Percentiles rank a stretch among this genome's conserved stretches.
These are phyloP conservation scores for Metarhizium robertsii DNA, from an alignment of 2,329 filamentous ascomycete genomes.

Conservation along the genomic window DNA sequence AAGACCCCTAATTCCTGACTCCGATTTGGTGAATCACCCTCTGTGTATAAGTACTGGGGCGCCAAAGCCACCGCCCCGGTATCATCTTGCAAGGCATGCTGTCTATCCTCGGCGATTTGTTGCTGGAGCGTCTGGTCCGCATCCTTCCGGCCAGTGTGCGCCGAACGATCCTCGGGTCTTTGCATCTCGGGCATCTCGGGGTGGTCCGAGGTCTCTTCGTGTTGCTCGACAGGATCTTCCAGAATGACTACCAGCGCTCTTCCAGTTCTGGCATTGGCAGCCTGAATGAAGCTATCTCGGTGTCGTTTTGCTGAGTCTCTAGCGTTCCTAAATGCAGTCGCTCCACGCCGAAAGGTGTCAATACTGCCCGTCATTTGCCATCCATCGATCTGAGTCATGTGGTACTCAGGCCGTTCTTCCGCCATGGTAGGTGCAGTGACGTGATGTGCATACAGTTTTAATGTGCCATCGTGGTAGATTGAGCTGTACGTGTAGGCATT, in stretches of 20 bases:
- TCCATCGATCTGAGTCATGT: conserved; percentile 24
- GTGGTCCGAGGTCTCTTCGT: not conserved
- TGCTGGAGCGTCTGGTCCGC: not conserved
- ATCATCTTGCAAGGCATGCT: not conserved
- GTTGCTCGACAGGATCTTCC: not conserved
- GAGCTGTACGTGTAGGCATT: conserved; percentile 24
- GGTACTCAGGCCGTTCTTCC: conserved; percentile 15
- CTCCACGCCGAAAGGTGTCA: not conserved
- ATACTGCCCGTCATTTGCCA: not conserved
- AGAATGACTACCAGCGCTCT: not conserved
- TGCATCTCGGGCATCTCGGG: no score
- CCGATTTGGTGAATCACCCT: not conserved
- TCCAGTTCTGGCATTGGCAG: not conserved
- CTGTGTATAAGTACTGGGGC: not conserved
- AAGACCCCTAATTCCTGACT: not conserved
- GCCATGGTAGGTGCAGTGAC: conserved; percentile 7
- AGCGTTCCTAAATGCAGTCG: not conserved
- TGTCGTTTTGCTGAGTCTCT: not conserved
- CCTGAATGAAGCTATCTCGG: not conserved
- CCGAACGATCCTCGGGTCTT: not conserved
- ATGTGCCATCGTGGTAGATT: conserved; percentile 25
- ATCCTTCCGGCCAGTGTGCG: not conserved
- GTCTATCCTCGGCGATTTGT: not conserved
- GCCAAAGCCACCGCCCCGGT: not conserved
- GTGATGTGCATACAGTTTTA: conserved; percentile 25